Conservation (phyloP, 2,329 filamentous ascomycete species). For the Neopestalotiopsis sp. region DNA sequence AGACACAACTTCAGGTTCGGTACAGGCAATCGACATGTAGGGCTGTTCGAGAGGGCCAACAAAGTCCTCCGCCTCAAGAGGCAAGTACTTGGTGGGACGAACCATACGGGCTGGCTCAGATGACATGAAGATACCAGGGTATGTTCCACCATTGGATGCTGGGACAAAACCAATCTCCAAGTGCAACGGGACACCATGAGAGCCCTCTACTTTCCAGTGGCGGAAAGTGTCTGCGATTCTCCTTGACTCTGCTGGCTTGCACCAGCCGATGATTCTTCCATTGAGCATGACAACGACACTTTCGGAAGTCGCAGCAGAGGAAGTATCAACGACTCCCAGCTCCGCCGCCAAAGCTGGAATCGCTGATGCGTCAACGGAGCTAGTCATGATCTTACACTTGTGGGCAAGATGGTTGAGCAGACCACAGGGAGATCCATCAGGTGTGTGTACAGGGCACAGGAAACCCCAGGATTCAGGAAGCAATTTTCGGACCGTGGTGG, state of each 20-base stretch:
- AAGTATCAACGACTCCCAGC: constrained; percentile 78
- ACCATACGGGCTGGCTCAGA: constrained; percentile 87
- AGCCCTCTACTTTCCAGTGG: constrained; percentile 93
- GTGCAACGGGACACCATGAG: constrained; percentile 78
- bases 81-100: constrained; percentile 89
- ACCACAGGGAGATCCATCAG: constrained; percentile 93
- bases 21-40: constrained; percentile 96
- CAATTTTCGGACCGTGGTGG: constrained; percentile 93
- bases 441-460: constrained; percentile 95
- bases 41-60: constrained; percentile 95
- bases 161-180: constrained; percentile 94
- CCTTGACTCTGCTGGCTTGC: constrained; percentile 81
- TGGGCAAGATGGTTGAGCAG: constrained; percentile 94
- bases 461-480: constrained; percentile 98
- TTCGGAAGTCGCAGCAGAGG: constrained; percentile 80
- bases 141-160: constrained; percentile 87
- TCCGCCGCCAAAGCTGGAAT: constrained; percentile 77
- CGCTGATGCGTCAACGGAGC: constrained; percentile 73
- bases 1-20: constrained; percentile 85
- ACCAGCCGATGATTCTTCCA: constrained; percentile 89
- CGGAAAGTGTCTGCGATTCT: constrained; percentile 85
- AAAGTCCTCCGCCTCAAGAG: constrained; percentile 83
- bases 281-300: constrained; percentile 91
- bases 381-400: constrained; percentile 89
- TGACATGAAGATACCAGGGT: constrained; percentile 94